A percentile compares a stretch with the other conserved stretches of the same genome.
phyloP scores from a whole-genome alignment of 2,329 filamentous ascomycete genomes.

The Cytospora mali region DNA sequence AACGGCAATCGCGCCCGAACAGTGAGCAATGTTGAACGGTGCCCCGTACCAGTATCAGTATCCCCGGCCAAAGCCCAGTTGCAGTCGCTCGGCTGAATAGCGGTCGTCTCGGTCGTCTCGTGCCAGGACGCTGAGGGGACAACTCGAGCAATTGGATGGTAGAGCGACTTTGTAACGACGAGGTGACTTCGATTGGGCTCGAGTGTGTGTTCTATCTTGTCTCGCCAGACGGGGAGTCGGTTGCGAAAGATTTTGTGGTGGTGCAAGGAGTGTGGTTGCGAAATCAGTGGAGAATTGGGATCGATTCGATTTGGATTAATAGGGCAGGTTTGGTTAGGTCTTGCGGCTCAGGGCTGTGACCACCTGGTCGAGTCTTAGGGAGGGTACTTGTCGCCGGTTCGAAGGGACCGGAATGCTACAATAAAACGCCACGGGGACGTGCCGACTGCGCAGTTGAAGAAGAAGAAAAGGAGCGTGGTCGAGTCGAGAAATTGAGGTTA shows the following conservation, averaged over 20 bases:
- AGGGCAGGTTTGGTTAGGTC: constrained; percentile 17
- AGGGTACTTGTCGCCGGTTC: background rate
- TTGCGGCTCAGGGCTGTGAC: constrained; percentile 20
- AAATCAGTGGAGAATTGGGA: constrained; percentile 20
- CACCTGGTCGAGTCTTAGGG: constrained; percentile 13
- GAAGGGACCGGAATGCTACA: constrained; percentile 4
- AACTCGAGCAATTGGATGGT: constrained; percentile 16
- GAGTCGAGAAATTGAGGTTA: constrained; percentile 19
- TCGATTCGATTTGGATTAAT: constrained; percentile 26
- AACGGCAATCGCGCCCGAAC: constrained; percentile 25
- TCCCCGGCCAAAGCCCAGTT: constrained; percentile 19
- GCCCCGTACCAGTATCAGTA: constrained; percentile 17
- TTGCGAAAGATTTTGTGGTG: constrained; percentile 21
- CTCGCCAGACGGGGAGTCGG: constrained; percentile 21
- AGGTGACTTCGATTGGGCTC: constrained; percentile 4
- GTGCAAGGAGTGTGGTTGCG: constrained; percentile 20
- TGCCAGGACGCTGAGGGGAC: constrained; percentile 8
- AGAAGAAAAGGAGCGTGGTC: constrained; percentile 9
- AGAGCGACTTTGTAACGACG: constrained; percentile 1
- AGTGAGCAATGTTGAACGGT: constrained; percentile 26
- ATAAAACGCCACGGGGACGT: constrained; percentile 14
- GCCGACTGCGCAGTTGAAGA: constrained; percentile 12
- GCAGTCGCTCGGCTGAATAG: constrained; percentile 14
- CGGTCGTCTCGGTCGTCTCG: constrained; percentile 7
- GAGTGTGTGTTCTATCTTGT: constrained; percentile 10